These are phyloP conservation scores for Globisporangium orthogonon DNA, from an alignment of 352 stramenopile genomes.

Conservation along the genomic window DNA sequence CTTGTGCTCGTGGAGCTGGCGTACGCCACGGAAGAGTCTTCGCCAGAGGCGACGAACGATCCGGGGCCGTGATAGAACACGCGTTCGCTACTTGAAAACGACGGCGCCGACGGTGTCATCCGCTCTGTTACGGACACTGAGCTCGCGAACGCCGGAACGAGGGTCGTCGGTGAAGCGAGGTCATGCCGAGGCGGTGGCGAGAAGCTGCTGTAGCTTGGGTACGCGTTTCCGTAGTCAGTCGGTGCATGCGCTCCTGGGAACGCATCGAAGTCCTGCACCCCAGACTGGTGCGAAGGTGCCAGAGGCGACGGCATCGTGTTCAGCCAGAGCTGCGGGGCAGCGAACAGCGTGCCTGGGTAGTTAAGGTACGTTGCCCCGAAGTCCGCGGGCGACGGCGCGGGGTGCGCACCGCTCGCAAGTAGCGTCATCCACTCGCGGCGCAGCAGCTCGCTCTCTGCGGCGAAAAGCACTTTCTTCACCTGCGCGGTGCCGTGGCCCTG, in stretches of 20 bases:
- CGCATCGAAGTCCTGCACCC: neutral
- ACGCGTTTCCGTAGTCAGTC: neutral
- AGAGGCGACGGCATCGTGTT: neutral
- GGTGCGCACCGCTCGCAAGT: slow-evolving; percentile 12
- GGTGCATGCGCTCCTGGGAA: neutral
- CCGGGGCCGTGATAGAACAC: slow-evolving; percentile 3
- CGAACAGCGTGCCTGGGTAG: neutral
- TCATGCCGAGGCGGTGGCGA: slow-evolving; percentile 3
- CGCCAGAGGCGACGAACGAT: slow-evolving; percentile 1
- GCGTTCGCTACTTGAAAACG: slow-evolving; percentile 3
- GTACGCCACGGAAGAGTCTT: neutral
- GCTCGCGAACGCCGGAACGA: slow-evolving; percentile 4
- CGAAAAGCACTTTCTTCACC: slow-evolving; percentile 30
- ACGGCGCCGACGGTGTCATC: slow-evolving; percentile 6
- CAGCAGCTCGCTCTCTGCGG: slow-evolving; percentile 25
- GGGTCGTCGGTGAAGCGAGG: slow-evolving; percentile 10
- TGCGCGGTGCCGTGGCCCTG: slow-evolving; percentile 33
- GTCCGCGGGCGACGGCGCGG: neutral
- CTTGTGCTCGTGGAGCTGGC: neutral
- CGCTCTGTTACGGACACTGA: neutral
- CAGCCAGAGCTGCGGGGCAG: neutral
- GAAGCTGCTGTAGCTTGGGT: neutral
- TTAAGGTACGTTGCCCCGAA: neutral
- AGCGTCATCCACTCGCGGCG: slow-evolving; percentile 24
- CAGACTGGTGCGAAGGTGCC: neutral